Evolutionary conservation across 495 filamentous ascomycete species (phyloP), one percentile per base, ranked within the genome.

Genomic region (Corynascus novoguineensis): DNA sequence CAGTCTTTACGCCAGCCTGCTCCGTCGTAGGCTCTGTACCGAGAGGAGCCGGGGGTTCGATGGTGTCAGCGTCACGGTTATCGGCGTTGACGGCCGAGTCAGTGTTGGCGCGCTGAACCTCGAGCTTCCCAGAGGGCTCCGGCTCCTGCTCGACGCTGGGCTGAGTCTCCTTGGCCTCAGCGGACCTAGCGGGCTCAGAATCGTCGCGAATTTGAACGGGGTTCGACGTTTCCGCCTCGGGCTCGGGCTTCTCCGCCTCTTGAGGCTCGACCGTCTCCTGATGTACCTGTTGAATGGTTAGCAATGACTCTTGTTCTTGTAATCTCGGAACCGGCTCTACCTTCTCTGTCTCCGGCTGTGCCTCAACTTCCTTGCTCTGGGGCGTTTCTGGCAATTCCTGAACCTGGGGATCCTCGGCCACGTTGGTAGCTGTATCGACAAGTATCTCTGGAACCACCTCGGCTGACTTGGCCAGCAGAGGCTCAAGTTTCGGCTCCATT

Each of bases 101-200:
- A 35, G 17, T 24, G 24, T 45, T 47, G 55, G 2, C 58, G 37
- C 29, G 37, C 9, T 47, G 44, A 44, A 52, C 32, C 50, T 55
- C 32, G 60, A 53, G 29, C 53, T 67, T 54, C 60, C 55, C 27
- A 65, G 60, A 41, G 64, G 63, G 45, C 65, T 68, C 47, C 59
- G 41, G 28, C 50, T 34, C 28, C 54, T 60, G 54, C 47, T 68
- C 58, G 60, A 53, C 49, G 48, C 40, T 21, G 58, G 59, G 64
- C 60, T 67, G 58, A 62, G 49, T 31, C 56, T 40, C 31, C 55
- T 60, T 34, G 67, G 63, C 5, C 31, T 65, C 45, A 68, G 58
- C 29, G 65, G 64, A 22, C 63, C 63, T 56, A 69, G 59, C 31
- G 67, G 62, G 42, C 55, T 67, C 53, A 65, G 32, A 46, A 65